A percentile compares a stretch with the other conserved stretches of the same genome.
phyloP scores from a whole-genome alignment of 345 rosid species.

The Moricandia arvensis region DNA sequence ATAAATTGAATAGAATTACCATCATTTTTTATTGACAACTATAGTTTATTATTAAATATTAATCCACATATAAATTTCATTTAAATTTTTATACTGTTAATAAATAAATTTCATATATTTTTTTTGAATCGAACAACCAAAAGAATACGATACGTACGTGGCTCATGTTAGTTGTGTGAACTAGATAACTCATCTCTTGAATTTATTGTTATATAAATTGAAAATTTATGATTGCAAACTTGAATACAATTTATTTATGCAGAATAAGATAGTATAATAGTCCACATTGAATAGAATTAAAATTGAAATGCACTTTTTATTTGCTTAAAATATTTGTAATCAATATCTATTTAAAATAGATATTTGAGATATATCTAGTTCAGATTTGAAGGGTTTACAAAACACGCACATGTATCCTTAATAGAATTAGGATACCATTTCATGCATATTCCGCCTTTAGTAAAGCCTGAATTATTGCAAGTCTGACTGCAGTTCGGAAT shows the following conservation, averaged over 20 bases:
- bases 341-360: not conserved
- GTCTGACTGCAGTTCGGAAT: slow-evolving; percentile 23
- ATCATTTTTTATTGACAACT: no score
- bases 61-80: not conserved
- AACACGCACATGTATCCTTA: slow-evolving; percentile 22
- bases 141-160: not conserved
- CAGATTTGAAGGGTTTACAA: not conserved
- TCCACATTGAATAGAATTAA: not conserved
- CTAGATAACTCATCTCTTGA: not conserved
- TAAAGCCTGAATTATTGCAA: slow-evolving; percentile 18
- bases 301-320: not conserved
- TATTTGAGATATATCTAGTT: not conserved
- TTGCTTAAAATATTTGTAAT: not conserved
- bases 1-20: not conserved
- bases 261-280: not conserved
- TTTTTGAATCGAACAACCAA: not conserved
- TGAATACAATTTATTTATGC: not conserved
- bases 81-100: not conserved
- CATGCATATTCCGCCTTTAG: slow-evolving; percentile 25
- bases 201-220: no score
- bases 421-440: slow-evolving; percentile 16
- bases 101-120: not conserved
- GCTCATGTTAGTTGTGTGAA: not conserved
- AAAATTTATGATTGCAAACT: not conserved
- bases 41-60: not conserved